Evolutionary conservation across 192 early-diverging fungal genomes (phyloP).

Genomic region (Paraglomus occultum): DNA sequence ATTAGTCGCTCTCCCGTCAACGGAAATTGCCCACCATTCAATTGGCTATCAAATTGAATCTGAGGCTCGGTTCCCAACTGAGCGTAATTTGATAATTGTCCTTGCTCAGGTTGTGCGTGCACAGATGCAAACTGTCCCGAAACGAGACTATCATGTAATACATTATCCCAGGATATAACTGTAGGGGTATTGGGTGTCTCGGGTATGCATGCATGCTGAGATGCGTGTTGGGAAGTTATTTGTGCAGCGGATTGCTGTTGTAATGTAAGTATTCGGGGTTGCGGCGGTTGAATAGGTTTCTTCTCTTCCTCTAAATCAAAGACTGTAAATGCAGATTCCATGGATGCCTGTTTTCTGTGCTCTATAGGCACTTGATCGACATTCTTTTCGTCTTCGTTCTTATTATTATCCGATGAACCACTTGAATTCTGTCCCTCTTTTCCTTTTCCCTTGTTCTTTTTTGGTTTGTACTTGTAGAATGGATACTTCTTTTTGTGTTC

Average conservation of each 20-base stretch:
- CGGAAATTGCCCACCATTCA: too few species aligned
- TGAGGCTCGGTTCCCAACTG: too few species aligned
- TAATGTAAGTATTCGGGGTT: neutral
- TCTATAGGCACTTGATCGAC: conserved; percentile 23
- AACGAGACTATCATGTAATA: too few species aligned
- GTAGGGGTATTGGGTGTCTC: neutral
- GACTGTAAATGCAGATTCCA: conserved; percentile 28
- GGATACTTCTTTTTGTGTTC: conserved; percentile 29
- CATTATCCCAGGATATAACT: neutral
- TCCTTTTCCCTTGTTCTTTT: conserved; percentile 28
- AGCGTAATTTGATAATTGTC: too few species aligned
- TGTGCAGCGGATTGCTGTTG: neutral
- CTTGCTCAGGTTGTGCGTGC: too few species aligned
- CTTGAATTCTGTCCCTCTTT: neutral
- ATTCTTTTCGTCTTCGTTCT: neutral
- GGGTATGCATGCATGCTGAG: neutral
- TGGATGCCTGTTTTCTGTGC: conserved; percentile 25
- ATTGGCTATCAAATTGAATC: too few species aligned
- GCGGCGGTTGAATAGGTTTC: neutral
- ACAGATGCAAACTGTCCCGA: too few species aligned
- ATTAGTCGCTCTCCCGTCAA: too few species aligned
- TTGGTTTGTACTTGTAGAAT: conserved; percentile 28
- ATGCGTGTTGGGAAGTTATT: neutral
- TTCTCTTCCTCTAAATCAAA: neutral
- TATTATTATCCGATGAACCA: neutral